Evolutionary conservation across 2,329 filamentous ascomycete genomes (phyloP).

Genomic region (Epicoccum sorghinum): DNA sequence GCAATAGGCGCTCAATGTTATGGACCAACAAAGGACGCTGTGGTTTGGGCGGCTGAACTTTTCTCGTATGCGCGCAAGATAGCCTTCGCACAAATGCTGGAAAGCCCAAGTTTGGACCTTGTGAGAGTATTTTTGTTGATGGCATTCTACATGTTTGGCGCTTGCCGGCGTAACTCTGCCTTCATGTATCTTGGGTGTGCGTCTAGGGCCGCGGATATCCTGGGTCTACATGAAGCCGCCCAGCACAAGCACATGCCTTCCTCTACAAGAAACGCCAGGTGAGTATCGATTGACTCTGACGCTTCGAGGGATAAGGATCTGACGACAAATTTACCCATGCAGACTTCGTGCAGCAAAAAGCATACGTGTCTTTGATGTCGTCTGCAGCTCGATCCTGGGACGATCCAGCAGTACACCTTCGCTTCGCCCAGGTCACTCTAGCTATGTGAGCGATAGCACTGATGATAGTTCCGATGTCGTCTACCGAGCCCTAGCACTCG

Average conservation of each 20-base stretch:
- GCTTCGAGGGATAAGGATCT: not conserved
- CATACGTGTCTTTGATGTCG: slow-evolving; percentile 55
- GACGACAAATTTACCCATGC: not conserved
- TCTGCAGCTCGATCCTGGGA: slow-evolving; percentile 58
- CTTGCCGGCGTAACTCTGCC: slow-evolving; percentile 64
- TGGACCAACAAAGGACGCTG: slow-evolving; percentile 20
- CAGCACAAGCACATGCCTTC: slow-evolving; percentile 30
- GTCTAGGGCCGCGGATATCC: slow-evolving; percentile 61
- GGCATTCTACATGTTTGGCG: slow-evolving; percentile 65
- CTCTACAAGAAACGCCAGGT: slow-evolving; percentile 20
- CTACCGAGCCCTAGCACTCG: slow-evolving; percentile 20
- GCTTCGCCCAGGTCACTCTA: slow-evolving; percentile 19
- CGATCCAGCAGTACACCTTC: slow-evolving; percentile 46
- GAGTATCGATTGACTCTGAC: not conserved
- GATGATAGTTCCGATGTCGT: slow-evolving; percentile 1
- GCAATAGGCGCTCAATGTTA: slow-evolving; percentile 61
- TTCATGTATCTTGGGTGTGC: slow-evolving; percentile 70
- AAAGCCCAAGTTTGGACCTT: slow-evolving; percentile 61
- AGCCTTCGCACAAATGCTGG: slow-evolving; percentile 59
- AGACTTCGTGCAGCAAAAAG: slow-evolving; percentile 56
- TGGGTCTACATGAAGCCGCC: slow-evolving; percentile 50
- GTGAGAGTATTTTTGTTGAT: slow-evolving; percentile 61
- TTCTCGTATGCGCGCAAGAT: slow-evolving; percentile 57
- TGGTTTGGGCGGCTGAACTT: slow-evolving; percentile 43
- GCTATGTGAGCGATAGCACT: slow-evolving; percentile 8